phyloP scores from a whole-genome alignment of 176 grass and related monocot species.

The Microstegium vimineum region DNA sequence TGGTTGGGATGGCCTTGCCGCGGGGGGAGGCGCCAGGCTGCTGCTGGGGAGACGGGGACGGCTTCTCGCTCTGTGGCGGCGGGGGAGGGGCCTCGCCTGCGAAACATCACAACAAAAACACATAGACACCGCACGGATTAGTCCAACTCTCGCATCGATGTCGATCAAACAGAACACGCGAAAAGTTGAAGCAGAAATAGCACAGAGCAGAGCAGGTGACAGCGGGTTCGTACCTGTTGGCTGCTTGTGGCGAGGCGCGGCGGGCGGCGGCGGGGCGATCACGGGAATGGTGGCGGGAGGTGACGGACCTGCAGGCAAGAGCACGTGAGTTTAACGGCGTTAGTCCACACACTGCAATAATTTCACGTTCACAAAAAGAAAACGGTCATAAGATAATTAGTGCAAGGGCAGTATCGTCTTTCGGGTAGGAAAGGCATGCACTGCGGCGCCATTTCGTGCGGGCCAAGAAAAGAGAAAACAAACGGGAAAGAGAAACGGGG shows the following conservation, averaged over 20 bases:
- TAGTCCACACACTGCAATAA: not conserved
- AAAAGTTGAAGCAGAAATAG: not conserved
- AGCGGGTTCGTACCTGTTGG: not conserved
- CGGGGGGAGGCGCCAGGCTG: not conserved
- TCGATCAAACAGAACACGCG: not conserved
- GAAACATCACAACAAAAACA: not conserved
- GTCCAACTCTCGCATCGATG: not conserved
- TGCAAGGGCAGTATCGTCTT: not conserved
- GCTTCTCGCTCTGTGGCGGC: not conserved
- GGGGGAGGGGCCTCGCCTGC: conserved; percentile 14
- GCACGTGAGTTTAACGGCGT: not conserved
- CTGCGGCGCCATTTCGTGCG: not conserved
- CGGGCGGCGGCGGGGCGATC: not conserved
- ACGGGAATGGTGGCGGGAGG: not conserved
- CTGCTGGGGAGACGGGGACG: conserved; percentile 1
- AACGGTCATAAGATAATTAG: not conserved
- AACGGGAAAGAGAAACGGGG: not conserved
- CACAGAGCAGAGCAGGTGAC: not conserved
- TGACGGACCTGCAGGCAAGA: conserved; percentile 2
- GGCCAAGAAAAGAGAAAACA: conserved; percentile 13
- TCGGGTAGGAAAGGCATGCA: not conserved
- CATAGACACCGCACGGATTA: not conserved
- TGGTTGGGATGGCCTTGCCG: not conserved
- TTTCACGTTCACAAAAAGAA: not conserved
- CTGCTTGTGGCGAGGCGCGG: conserved; percentile 15